Percentiles rank a stretch among this genome's conserved stretches.
These are phyloP conservation scores for Leccinum pallidistipes DNA, from an alignment of 1,284 basidiomycete species.

Conservation along the genomic window DNA sequence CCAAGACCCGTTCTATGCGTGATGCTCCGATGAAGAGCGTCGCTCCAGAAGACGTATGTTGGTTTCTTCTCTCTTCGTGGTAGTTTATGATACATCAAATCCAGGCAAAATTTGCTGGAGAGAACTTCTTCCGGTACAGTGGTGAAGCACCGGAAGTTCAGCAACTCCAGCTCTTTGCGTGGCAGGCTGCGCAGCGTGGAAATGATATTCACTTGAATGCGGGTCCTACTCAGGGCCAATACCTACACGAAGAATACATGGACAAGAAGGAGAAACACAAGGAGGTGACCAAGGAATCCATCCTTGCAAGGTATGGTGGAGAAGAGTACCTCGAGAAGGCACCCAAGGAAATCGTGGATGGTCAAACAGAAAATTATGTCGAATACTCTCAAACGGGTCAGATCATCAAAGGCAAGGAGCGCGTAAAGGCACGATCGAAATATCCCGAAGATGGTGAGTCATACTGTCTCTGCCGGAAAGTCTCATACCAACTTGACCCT, in stretches of 20 bases:
- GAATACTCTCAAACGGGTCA: conserved; percentile 95
- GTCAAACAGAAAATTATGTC: conserved; percentile 97
- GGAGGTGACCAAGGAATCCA: conserved; percentile 83
- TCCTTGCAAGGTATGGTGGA: conserved; percentile 91
- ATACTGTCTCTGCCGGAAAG: neutral
- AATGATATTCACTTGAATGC: conserved; percentile 96
- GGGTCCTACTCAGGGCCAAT: conserved; percentile 93
- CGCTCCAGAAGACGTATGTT: conserved; percentile 79
- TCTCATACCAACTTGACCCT: conserved; percentile 7
- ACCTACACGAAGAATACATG: conserved; percentile 88
- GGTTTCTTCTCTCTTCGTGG: conserved; percentile 5
- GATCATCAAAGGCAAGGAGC: conserved; percentile 90
- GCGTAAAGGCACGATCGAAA: conserved; percentile 82
- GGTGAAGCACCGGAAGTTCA: conserved; percentile 93
- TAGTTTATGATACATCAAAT: conserved; percentile 11
- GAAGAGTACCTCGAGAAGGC: conserved; percentile 88
- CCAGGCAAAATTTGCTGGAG: conserved; percentile 90
- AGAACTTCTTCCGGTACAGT: conserved; percentile 91
- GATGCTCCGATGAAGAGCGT: conserved; percentile 86
- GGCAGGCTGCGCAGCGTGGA: conserved; percentile 92
- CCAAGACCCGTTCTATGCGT: conserved; percentile 99
- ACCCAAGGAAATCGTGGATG: conserved; percentile 87
- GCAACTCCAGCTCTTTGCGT: conserved; percentile 93
- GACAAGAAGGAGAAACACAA: conserved; percentile 92
- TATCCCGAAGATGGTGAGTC: conserved; percentile 90